A percentile compares a stretch with the other conserved stretches of the same genome.
Conservation (phyloP, 2,329 filamentous ascomycete genomes). For the Colletotrichum aenigma region DNA sequence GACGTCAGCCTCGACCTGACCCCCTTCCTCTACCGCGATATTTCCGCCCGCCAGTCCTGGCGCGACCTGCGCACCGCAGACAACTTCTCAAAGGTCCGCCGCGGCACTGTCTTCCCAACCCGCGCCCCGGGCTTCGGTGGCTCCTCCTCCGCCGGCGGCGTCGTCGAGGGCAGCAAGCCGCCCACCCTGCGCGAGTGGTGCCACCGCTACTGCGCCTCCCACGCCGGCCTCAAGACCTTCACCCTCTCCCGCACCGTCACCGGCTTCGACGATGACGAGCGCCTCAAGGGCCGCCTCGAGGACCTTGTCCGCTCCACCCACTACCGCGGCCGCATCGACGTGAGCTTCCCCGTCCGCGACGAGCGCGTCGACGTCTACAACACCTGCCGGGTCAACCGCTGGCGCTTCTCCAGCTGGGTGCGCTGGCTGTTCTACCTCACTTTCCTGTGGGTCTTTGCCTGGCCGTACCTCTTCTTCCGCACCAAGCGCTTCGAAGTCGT, state of each 20-base stretch:
- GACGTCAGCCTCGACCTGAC: conserved; percentile 64
- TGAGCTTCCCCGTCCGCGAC: conserved; percentile 65
- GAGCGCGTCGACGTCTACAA: conserved; percentile 67
- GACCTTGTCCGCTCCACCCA: conserved; percentile 66
- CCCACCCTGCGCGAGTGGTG: conserved; percentile 61
- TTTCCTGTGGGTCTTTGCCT: conserved; percentile 71
- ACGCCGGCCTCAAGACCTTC: conserved; percentile 62
- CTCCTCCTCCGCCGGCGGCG: conserved; percentile 11
- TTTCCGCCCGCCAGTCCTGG: conserved; percentile 43
- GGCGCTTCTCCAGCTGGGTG: conserved; percentile 69
- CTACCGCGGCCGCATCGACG: conserved; percentile 66
- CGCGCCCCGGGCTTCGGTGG: conserved; percentile 50
- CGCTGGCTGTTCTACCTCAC: conserved; percentile 68
- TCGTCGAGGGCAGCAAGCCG: background rate
- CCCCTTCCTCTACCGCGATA: conserved; percentile 57
- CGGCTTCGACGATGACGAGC: conserved; percentile 62
- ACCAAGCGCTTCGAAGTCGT: conserved; percentile 72
- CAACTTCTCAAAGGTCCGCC: conserved; percentile 64
- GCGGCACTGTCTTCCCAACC: conserved; percentile 65
- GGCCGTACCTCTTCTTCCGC: conserved; percentile 71
- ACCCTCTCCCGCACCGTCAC: conserved; percentile 54
- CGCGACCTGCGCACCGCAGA: conserved; percentile 53
- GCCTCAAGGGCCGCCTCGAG: conserved; percentile 55
- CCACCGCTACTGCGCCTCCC: conserved; percentile 66
- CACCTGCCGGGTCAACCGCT: conserved; percentile 63